These are phyloP conservation scores for Jamesozyma hellenica DNA, from an alignment of 805 yeast species.

Conservation along the genomic window DNA sequence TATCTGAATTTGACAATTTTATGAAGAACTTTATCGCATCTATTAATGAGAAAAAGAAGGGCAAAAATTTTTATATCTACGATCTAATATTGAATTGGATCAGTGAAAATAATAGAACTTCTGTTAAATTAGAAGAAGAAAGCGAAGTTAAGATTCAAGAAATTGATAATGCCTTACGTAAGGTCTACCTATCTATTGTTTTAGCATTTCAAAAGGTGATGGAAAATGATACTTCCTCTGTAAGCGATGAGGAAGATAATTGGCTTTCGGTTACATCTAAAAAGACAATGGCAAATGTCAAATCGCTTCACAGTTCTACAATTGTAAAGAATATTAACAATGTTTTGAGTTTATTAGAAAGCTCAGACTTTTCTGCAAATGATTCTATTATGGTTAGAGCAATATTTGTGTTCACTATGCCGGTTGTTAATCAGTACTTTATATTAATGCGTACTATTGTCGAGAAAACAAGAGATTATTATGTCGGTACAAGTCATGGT, in stretches of 20 bases:
- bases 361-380: constrained; percentile 30
- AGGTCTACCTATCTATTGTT: constrained; percentile 48
- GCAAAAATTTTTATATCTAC: constrained; percentile 36
- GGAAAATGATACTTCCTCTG: constrained; percentile 27
- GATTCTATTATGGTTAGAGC: constrained; percentile 37
- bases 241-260: constrained; percentile 46
- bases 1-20: constrained; percentile 22
- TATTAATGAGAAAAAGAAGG: constrained; percentile 33
- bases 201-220: constrained; percentile 56
- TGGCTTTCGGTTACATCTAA: constrained; percentile 54
- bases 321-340: constrained; percentile 31
- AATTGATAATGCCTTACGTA: constrained; percentile 40
- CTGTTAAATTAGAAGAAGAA: background rate
- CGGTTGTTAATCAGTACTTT: constrained; percentile 52
- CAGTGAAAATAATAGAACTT: constrained; percentile 4
- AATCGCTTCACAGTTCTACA: constrained; percentile 32
- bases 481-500: constrained; percentile 48
- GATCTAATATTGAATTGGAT: constrained; percentile 43
- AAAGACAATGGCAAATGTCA: constrained; percentile 34
- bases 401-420: constrained; percentile 45
- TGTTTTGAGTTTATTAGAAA: constrained; percentile 30
- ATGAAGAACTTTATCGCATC: constrained; percentile 19
- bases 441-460: constrained; percentile 38
- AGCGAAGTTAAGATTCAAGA: constrained; percentile 21
- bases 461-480: constrained; percentile 37